Evolutionary conservation across 768 basidiomycete genomes (phyloP), one percentile per base, ranked within the genome.

Genomic region (Macrolepiota albuminosa): DNA sequence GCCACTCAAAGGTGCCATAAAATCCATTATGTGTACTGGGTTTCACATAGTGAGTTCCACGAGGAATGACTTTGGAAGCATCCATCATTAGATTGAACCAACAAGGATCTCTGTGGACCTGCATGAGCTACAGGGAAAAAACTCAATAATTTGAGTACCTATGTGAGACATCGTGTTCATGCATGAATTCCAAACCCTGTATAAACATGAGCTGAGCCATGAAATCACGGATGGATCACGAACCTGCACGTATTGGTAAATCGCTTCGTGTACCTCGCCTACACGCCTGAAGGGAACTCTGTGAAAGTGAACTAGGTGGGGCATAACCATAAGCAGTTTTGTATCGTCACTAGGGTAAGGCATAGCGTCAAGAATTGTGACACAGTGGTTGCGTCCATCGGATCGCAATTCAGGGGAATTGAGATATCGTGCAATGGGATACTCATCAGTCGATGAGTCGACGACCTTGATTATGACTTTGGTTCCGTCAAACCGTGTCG

Each of bases 71-170:
- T 40, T 51, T 51, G 18, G 56, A 53, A 33, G 26, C 45, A 21
- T 61, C 61, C 56, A 48, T 54, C 56, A 57, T 58, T 8, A 61
- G 40, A 29, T 61, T 58, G 10, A 33, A 52, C 29, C 26, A 40
- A 36, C 55, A 50, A 8, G 56, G 31, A 33, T 57, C 48, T 26
- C 49, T 61, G 34, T 8, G 9, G 24, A 29, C 3, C 45, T 5
- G 2, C 31, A 31, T 47, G 14, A 45, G 33, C 24, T 18, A 13
- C 4, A n/a, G 39, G n/a, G 42, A 43, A 9, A 14, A 21, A 18
- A 13, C 16, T 40, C n/a, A n/a, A 33, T 11, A 4, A 16, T 6
- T 18, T 1, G 11, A 29, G 5, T 54, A 60, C 59, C 46, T 37
- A 21, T 60, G 54, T 4, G 48, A 31, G 36, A 56, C 10, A 14